A percentile compares a stretch with the other conserved stretches of the same genome.
Evolutionary conservation across 208 protist species (phyloP).

Genomic region (Crithidia fasciculata): DNA sequence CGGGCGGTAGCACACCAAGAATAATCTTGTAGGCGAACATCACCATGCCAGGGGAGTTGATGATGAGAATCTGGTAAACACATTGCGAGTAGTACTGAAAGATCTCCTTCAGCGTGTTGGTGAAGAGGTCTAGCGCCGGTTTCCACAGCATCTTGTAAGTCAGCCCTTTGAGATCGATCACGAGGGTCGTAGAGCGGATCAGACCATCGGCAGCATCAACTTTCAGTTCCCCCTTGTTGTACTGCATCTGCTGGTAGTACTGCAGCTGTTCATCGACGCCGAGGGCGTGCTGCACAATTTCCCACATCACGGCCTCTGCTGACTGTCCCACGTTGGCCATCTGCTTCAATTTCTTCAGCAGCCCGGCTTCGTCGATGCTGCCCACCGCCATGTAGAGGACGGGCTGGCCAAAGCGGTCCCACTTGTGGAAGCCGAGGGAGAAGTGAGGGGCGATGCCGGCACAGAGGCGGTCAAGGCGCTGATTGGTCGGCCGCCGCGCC

Average conservation of each 20-base stretch:
- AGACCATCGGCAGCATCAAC: constrained; percentile 29
- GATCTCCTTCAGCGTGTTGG: constrained; percentile 30
- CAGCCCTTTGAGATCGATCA: constrained; percentile 52
- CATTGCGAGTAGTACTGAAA: constrained; percentile 55
- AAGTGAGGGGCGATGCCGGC: constrained; percentile 27
- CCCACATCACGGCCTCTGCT: constrained; percentile 36
- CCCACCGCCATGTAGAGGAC: constrained; percentile 41
- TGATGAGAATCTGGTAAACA: constrained; percentile 53
- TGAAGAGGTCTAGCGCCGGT: constrained; percentile 63
- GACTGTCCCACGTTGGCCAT: constrained; percentile 17
- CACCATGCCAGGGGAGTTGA: constrained; percentile 65
- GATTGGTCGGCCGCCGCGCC: neutral
- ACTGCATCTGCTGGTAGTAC: constrained; percentile 30
- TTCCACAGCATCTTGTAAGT: constrained; percentile 72
- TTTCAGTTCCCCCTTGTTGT: constrained; percentile 2
- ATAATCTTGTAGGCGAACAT: constrained; percentile 67
- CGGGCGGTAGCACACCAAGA: constrained; percentile 37
- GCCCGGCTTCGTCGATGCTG: constrained; percentile 26
- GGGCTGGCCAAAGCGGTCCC: constrained; percentile 44
- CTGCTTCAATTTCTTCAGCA: constrained; percentile 31
- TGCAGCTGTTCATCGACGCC: constrained; percentile 43
- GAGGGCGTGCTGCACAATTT: constrained; percentile 46
- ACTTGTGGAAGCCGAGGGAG: constrained; percentile 41
- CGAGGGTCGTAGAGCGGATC: constrained; percentile 42
- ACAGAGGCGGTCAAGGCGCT: constrained; percentile 32